A percentile compares a stretch with the other conserved stretches of the same genome.
Conservation (phyloP, 345 rosid genomes). For the Syzygium jambos region DNA sequence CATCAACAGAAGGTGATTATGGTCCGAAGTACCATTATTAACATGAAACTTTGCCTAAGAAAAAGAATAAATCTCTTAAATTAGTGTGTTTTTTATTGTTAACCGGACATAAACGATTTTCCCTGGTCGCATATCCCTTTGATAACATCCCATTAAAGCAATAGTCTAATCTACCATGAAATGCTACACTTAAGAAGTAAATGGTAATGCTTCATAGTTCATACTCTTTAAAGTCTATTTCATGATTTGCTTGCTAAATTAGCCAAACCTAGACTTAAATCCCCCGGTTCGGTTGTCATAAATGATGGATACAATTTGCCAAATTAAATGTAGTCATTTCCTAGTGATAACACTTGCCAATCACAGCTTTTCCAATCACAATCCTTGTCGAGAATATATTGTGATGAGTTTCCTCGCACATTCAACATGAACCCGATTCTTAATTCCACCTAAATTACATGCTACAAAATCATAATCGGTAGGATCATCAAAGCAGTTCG, state of each 20-base stretch:
- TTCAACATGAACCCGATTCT: fast-evolving
- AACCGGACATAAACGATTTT: not conserved
- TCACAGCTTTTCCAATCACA: too few species aligned
- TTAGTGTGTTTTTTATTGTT: too few species aligned
- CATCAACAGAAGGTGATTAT: too few species aligned
- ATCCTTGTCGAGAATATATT: too few species aligned
- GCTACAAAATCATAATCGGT: too few species aligned
- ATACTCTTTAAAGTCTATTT: not conserved
- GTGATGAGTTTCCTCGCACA: too few species aligned
- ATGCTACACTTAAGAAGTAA: not conserved
- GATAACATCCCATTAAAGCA: too few species aligned
- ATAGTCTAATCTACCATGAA: not conserved
- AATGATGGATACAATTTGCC: not conserved
- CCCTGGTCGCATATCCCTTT: not conserved
- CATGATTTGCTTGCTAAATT: too few species aligned
- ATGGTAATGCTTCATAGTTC: not conserved
- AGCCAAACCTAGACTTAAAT: not conserved
- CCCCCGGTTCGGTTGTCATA: not conserved
- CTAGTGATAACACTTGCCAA: not conserved
- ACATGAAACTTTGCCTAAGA: too few species aligned
- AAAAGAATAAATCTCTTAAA: too few species aligned
- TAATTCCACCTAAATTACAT: not conserved
- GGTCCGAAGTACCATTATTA: too few species aligned
- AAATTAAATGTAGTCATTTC: not conserved
- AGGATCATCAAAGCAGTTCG: too few species aligned